Percentiles rank a stretch among this genome's conserved stretches.
phyloP scores from a whole-genome alignment of 495 filamentous ascomycete genomes.

The Evernia prunastri region DNA sequence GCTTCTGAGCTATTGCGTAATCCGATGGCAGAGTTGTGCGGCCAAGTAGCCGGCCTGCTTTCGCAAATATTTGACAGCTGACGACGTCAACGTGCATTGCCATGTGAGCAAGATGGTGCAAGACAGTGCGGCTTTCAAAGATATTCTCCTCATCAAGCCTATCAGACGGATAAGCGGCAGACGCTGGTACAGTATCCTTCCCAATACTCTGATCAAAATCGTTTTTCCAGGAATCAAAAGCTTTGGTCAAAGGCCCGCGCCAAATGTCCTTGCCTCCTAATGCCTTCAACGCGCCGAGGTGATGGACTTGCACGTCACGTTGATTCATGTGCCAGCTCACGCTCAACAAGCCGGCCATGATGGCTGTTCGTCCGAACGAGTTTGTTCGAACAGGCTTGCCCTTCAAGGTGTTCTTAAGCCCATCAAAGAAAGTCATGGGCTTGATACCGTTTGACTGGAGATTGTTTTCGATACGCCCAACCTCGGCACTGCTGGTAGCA shows the following conservation, averaged over 20 bases:
- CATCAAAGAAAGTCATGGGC: slow-evolving; percentile 83
- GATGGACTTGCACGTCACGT: slow-evolving; percentile 87
- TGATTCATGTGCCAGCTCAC: slow-evolving; percentile 99
- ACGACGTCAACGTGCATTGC: slow-evolving; percentile 96
- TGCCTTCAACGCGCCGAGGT: slow-evolving; percentile 68
- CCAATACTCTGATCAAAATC: slow-evolving; percentile 84
- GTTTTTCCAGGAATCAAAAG: slow-evolving; percentile 91
- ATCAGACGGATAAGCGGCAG: slow-evolving; percentile 35
- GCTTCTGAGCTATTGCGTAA: slow-evolving; percentile 67
- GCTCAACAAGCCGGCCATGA: slow-evolving; percentile 90
- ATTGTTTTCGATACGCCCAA: slow-evolving; percentile 77
- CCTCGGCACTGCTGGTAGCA: slow-evolving; percentile 81
- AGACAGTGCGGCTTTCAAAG: slow-evolving; percentile 77
- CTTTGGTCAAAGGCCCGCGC: slow-evolving; percentile 77
- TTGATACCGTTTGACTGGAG: slow-evolving; percentile 78
- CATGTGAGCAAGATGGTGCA: slow-evolving; percentile 95
- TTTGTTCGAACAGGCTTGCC: slow-evolving; percentile 85
- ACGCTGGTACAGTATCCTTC: slow-evolving; percentile 37
- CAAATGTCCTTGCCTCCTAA: slow-evolving; percentile 90
- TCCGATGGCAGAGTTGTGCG: slow-evolving; percentile 78
- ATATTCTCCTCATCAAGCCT: slow-evolving; percentile 64
- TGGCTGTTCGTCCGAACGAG: slow-evolving; percentile 86
- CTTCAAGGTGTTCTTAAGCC: slow-evolving; percentile 83
- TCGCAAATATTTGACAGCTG: slow-evolving; percentile 95
- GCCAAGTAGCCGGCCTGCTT: slow-evolving; percentile 75